Base-by-base conservation (phyloP, 2,329 filamentous ascomycete species). In the Botryotinia convoluta region DNA sequence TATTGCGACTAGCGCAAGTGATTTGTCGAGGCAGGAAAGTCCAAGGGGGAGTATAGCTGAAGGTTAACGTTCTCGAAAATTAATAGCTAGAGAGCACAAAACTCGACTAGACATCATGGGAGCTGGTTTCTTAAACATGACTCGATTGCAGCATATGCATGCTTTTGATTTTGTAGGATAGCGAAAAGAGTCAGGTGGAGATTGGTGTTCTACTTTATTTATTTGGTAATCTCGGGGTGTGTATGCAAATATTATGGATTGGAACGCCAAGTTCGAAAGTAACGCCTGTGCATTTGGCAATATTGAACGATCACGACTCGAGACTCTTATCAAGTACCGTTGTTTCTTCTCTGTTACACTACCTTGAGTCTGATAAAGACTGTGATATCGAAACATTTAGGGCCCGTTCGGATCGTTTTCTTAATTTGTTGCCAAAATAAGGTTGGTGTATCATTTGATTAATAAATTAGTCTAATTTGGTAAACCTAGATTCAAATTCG, bases 41-140 rank as follows among this genome's bases (percentile, higher is more conserved):
- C 77, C 77, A 20, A 74, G 75, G 42, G 77, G 76, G 1, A 78
- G 77, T 74, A 77, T 78, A 57, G 63, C 45, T 22, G 76, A 77
- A 59, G 69, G 45, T 60, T 69, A 44, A 44, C 39, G n/a, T 69
- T 18, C 14, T 29, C 5, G 7, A 20, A 37, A 32, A 5, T 32
- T 44, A 39, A 42, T 32, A 26, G 48, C 9, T 37, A 26, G 10
- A 22, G 12, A 22, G 9, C 29, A 32, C 32, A 32, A 32, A 2
- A 26, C 4, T 42, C 35, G 18, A 16, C 18, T 22, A 18, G 39
- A 26, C 10, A 35, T 16, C 26, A 69, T 57, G 18, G 48, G 37
- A 26, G 18, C 37, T 42, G 18, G 18, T 32, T 32, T 29, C 4
- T 32, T 29, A 20, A 20, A 12, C 2, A 22, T 20, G 7, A 20